Percentiles rank a stretch among this genome's conserved stretches.
Evolutionary conservation across 345 rosid species (phyloP).

Genomic region (Populus nigra): DNA sequence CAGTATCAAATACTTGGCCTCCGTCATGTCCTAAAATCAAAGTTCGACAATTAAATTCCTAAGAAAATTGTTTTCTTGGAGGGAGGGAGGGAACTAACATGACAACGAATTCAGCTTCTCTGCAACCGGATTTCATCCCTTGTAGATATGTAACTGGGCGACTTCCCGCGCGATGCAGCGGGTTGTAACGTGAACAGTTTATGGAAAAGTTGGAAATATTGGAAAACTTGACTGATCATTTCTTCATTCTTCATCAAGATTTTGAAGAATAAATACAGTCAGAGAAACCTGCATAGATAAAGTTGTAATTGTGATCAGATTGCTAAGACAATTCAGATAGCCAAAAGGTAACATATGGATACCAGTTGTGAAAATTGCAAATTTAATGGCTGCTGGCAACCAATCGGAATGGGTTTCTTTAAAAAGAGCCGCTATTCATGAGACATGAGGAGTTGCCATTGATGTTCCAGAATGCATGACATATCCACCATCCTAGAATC

Average conservation of each 20-base stretch:
- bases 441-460: slow-evolving; percentile 59
- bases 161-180: too few relatives aligned
- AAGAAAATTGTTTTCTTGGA: too few relatives aligned
- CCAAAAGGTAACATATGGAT: not conserved
- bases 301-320: not conserved
- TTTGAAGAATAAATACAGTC: not conserved
- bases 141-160: too few relatives aligned
- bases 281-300: not conserved
- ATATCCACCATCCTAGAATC: slow-evolving; percentile 30
- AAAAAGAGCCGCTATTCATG: slow-evolving; percentile 50
- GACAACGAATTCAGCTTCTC: too few relatives aligned
- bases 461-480: slow-evolving; percentile 60
- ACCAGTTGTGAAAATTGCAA: slow-evolving; percentile 68
- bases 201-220: slow-evolving; percentile 29
- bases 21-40: too few relatives aligned
- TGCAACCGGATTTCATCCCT: too few relatives aligned
- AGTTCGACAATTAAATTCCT: too few relatives aligned
- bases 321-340: not conserved
- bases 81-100: too few relatives aligned
- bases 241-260: slow-evolving; percentile 31
- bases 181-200: not conserved
- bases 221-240: slow-evolving; percentile 43
- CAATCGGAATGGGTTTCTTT: slow-evolving; percentile 51
- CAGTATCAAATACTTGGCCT: too few relatives aligned
- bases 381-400: slow-evolving; percentile 69